Evolutionary conservation across 768 basidiomycete genomes (phyloP).

Genomic region (Lactarius akahatsu): DNA sequence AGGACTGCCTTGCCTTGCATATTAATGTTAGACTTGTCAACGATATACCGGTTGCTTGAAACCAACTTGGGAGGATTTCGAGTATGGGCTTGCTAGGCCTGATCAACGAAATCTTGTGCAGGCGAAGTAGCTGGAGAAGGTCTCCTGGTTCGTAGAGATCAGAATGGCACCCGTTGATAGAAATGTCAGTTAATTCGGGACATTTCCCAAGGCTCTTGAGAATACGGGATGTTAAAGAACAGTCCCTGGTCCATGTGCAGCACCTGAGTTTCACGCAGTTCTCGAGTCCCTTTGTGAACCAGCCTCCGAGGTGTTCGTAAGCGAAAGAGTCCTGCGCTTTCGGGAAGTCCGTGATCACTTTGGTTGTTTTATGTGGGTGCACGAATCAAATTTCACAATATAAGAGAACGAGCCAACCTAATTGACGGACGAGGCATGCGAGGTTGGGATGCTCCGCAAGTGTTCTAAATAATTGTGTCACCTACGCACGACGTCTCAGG

Average conservation of each 20-base stretch:
- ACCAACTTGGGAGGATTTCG: slow-evolving; percentile 51
- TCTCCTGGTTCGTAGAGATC: slow-evolving; percentile 52
- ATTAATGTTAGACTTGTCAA: slow-evolving; percentile 62
- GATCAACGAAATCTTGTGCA: slow-evolving; percentile 63
- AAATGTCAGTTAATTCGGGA: slow-evolving; percentile 51
- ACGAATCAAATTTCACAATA: neutral
- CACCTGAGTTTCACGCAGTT: slow-evolving; percentile 62
- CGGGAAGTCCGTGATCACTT: slow-evolving; percentile 76
- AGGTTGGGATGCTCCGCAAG: slow-evolving; percentile 54
- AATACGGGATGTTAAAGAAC: slow-evolving; percentile 61
- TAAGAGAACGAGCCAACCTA: slow-evolving; percentile 47
- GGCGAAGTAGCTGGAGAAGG: slow-evolving; percentile 49
- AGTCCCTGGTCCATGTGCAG: slow-evolving; percentile 81
- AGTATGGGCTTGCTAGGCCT: slow-evolving; percentile 67
- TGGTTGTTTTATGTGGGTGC: slow-evolving; percentile 6
- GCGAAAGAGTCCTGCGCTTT: slow-evolving; percentile 43
- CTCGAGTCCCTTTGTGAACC: slow-evolving; percentile 50
- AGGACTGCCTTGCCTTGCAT: slow-evolving; percentile 55
- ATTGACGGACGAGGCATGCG: slow-evolving; percentile 53
- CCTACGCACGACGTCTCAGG: slow-evolving; percentile 41
- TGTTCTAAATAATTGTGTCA: slow-evolving; percentile 59
- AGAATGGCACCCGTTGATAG: slow-evolving; percentile 67
- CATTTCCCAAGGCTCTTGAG: slow-evolving; percentile 51
- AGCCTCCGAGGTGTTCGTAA: slow-evolving; percentile 37
- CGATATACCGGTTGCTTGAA: slow-evolving; percentile 42